phyloP scores from a whole-genome alignment of 2,329 filamentous ascomycete species.

The Aspergillus flavus region DNA sequence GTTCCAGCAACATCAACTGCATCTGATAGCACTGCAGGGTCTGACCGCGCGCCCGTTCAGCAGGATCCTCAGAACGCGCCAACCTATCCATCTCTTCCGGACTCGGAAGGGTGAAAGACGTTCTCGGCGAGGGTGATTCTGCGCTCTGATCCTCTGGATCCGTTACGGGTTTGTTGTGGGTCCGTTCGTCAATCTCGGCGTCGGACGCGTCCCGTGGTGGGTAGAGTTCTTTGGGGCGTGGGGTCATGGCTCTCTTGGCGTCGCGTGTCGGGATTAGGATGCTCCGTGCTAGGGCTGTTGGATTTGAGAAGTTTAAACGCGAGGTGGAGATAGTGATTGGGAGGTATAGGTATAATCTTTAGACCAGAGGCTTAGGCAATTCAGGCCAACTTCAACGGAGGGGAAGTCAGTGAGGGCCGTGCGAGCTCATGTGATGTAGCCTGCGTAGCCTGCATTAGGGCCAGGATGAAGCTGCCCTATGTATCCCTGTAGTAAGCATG shows the following conservation, averaged over 20 bases:
- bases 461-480: neutral
- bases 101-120: neutral
- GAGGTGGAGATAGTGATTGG: neutral
- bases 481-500: too few species aligned
- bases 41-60: neutral
- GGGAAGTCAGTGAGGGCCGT: neutral
- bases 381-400: neutral
- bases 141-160: neutral
- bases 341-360: neutral
- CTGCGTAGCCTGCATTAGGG: neutral
- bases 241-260: neutral
- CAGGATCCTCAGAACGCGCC: neutral
- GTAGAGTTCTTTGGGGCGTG: neutral
- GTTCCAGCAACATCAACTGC: neutral
- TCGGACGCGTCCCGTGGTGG: neutral
- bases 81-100: neutral
- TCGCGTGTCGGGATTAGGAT: neutral
- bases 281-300: neutral
- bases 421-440: neutral
- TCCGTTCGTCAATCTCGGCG: neutral
- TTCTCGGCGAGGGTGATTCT: neutral
- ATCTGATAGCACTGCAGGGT: neutral
- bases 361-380: too few species aligned
- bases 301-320: neutral
- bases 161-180: neutral